A percentile compares a stretch with the other conserved stretches of the same genome.
These are phyloP conservation scores for Miscanthus lutarioriparius DNA, from an alignment of 176 grass and related monocot species.

Conservation along the genomic window DNA sequence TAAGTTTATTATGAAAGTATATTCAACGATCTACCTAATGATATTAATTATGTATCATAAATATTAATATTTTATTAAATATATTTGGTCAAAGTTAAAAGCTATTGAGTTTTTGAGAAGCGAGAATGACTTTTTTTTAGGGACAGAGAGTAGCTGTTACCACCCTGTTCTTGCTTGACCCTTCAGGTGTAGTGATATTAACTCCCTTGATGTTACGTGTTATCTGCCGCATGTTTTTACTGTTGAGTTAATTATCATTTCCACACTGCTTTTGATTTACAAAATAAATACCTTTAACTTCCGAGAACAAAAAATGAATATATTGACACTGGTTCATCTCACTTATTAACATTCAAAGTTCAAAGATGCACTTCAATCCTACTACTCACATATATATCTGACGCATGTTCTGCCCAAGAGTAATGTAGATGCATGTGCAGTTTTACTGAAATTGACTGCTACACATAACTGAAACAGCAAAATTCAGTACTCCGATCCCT, in stretches of 20 bases:
- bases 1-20: no score
- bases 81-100: no score
- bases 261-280: neutral
- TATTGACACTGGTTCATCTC: neutral
- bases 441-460: neutral
- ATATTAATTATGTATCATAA: no score
- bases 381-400: neutral
- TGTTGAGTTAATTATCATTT: neutral
- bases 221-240: neutral
- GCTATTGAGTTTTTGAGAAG: no score
- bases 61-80: no score
- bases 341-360: neutral
- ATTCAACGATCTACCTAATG: no score
- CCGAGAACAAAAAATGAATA: neutral
- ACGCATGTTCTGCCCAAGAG: neutral
- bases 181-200: neutral
- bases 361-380: neutral
- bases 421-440: neutral
- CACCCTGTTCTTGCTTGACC: neutral
- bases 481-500: neutral
- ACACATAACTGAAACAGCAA: neutral
- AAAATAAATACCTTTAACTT: neutral
- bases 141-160: no score
- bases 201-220: neutral
- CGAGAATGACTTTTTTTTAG: no score